phyloP scores from a whole-genome alignment of 2,329 filamentous ascomycete species.

The Bimuria novae-zelandiae region DNA sequence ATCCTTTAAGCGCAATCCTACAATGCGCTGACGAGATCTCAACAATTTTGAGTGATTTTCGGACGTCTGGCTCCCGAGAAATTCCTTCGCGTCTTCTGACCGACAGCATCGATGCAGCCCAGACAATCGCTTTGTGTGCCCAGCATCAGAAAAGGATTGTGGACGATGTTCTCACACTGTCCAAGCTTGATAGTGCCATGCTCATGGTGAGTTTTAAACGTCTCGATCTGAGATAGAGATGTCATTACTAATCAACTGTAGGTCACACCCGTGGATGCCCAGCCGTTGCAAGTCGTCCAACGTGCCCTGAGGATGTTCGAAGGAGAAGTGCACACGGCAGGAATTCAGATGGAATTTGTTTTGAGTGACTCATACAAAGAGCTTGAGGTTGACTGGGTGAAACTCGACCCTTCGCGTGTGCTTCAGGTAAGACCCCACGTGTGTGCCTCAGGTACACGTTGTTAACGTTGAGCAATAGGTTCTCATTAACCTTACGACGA shows the following conservation, averaged over 20 bases:
- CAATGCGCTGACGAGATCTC: conserved; percentile 78
- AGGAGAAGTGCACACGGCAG: conserved; percentile 70
- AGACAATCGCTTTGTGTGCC: conserved; percentile 77
- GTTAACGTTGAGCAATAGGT: conserved; percentile 49
- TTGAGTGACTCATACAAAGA: conserved; percentile 65
- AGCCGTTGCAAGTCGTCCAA: conserved; percentile 69
- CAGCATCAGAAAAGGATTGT: conserved; percentile 73
- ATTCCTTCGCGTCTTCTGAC: conserved; percentile 55
- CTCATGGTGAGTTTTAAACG: conserved; percentile 54
- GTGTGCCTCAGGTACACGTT: conserved; percentile 1
- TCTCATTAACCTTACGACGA: conserved; percentile 78
- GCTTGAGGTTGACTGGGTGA: conserved; percentile 68
- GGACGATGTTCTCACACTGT: conserved; percentile 53
- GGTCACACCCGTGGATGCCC: conserved; percentile 70
- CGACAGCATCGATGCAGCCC: conserved; percentile 71
- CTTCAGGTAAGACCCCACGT: conserved; percentile 57
- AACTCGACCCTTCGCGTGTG: conserved; percentile 74
- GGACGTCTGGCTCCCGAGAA: conserved; percentile 53
- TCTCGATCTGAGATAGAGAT: no score
- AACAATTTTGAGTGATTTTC: conserved; percentile 54
- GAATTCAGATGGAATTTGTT: conserved; percentile 68
- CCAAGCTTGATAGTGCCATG: conserved; percentile 73
- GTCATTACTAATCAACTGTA: conserved; percentile 5
- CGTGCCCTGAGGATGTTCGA: conserved; percentile 78
- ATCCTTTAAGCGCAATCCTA: conserved; percentile 73